These are phyloP conservation scores for Fusarium veterinarium DNA, from an alignment of 2,329 filamentous ascomycete species.

Conservation along the genomic window DNA sequence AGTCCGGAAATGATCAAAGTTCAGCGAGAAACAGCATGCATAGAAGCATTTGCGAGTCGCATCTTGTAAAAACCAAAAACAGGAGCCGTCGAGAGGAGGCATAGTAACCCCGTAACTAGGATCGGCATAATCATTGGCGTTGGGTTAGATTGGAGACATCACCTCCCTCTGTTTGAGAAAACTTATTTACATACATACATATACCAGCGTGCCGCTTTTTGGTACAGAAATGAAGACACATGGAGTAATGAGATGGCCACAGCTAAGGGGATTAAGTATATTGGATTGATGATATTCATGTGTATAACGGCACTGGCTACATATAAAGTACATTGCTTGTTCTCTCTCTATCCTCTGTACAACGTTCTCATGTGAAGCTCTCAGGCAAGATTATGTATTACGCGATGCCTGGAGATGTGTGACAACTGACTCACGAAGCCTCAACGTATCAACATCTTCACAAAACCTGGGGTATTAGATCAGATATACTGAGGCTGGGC, in stretches of 20 bases:
- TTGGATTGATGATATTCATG: background rate
- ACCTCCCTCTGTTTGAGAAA: slow-evolving; percentile 25
- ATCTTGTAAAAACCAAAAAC: slow-evolving; percentile 37
- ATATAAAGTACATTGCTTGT: background rate
- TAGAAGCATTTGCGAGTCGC: slow-evolving; percentile 27
- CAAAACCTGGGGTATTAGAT: background rate
- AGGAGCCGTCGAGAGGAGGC: slow-evolving; percentile 15
- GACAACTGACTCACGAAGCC: background rate
- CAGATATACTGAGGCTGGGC: background rate
- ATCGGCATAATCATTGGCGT: slow-evolving; percentile 44
- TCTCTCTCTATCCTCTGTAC: background rate
- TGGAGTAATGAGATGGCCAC: background rate
- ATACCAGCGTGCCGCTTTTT: slow-evolving; percentile 9
- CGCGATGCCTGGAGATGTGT: background rate
- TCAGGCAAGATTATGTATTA: background rate
- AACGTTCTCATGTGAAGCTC: background rate
- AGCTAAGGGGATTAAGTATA: background rate
- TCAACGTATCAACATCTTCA: background rate
- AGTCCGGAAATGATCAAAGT: background rate
- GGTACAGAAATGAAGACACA: slow-evolving; percentile 8
- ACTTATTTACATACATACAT: slow-evolving; percentile 19
- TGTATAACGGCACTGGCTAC: background rate
- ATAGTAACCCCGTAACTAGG: slow-evolving; percentile 3
- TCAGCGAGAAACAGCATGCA: slow-evolving; percentile 18
- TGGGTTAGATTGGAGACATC: slow-evolving; percentile 41